Base-by-base conservation (phyloP, 768 basidiomycete species). In the Leccinellum luteum region DNA sequence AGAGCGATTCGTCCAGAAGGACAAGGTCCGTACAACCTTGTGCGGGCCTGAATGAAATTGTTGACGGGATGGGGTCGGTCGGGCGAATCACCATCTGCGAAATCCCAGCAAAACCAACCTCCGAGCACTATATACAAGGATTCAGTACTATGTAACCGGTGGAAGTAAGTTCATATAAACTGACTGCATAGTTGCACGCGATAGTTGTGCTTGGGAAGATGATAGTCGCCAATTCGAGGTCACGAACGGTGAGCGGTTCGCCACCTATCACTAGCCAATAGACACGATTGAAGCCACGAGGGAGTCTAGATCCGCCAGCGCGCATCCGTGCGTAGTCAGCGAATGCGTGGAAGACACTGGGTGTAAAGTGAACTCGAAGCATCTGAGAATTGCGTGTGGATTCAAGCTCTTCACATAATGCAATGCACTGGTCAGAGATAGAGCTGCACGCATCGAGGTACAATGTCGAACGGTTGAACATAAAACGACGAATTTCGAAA, bases 201-300 rank as follows among this genome's bases (percentile, higher is more conserved):
- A 61, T 50, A 17, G 60, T 61, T 28, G 60, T 48, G 10, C 55
- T 51, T 4, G 60, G 60, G 34, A 61, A 61, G n/a, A 57, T 52
- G 41, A 35, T 6, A 8, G 55, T 62, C n/a, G 55, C 60, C 23
- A 62, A 30, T 38, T 57, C 60, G 28, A 61, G 14, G 43, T 61
- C 60, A 38, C 32, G 55, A 43, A 34, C 17, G 28, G 62, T 45
- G 1, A 61, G 60, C 19, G 41, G 19, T 52, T 62, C 60, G 15
- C 60, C 60, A 14, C 60, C 60, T n/a, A 62, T 62, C 17, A 62
- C 60, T 41, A 61, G 6, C 60, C 60, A 61, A 45, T 62, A 58
- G 21, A 61, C 60, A 23, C 60, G 60, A 23, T 62, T 61, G 7
- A 61, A 62, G 1, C 60, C 60, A 38, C 60, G 60, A 23, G 60